phyloP scores from a whole-genome alignment of 495 filamentous ascomycete genomes.

The Xylaria telfairii region DNA sequence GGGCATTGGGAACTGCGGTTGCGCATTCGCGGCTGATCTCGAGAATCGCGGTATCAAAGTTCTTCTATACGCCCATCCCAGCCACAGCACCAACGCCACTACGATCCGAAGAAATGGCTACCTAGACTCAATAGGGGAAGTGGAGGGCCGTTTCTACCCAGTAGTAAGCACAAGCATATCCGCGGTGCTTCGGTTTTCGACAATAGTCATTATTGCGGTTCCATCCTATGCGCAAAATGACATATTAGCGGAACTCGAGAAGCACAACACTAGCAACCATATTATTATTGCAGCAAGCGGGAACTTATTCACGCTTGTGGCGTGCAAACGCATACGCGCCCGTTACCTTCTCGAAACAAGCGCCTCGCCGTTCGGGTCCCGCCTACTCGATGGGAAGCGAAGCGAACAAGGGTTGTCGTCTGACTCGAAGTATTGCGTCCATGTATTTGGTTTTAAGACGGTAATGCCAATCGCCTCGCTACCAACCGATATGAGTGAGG shows the following conservation, averaged over 20 bases:
- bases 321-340: not conserved
- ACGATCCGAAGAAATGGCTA: not conserved
- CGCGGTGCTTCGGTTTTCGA: not conserved
- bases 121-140: not conserved
- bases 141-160: not conserved
- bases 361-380: not conserved
- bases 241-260: not conserved
- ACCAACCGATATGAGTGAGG: not conserved
- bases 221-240: not conserved
- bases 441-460: not conserved
- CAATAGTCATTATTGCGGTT: not conserved
- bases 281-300: not conserved
- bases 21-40: not conserved
- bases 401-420: not conserved
- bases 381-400: not conserved
- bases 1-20: not conserved
- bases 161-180: not conserved
- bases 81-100: not conserved
- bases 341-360: not conserved
- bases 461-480: not conserved
- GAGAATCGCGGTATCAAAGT: not conserved
- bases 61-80: not conserved
- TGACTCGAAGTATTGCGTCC: not conserved
- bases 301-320: not conserved
- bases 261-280: not conserved